phyloP scores from a whole-genome alignment of 805 yeast genomes.

The Metschnikowia matae region DNA sequence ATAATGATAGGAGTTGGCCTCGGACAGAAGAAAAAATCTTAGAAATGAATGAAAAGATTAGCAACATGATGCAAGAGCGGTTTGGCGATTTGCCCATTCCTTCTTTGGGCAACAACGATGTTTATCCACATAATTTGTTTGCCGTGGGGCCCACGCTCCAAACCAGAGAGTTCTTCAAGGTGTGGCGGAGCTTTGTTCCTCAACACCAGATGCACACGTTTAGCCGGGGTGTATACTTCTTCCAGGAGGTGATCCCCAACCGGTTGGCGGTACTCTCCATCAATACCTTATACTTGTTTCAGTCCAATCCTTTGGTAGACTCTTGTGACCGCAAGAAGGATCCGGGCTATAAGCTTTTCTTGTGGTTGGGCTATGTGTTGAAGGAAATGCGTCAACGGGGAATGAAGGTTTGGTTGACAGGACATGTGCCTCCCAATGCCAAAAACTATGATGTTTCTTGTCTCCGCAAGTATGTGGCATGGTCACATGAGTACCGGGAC shows the following conservation, averaged over 20 bases:
- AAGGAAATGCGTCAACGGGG: conserved; percentile 67
- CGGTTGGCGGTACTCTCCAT: conserved; percentile 74
- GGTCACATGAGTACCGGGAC: conserved; percentile 82
- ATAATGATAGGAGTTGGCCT: conserved; percentile 70
- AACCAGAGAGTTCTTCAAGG: conserved; percentile 68
- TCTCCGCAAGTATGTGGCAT: conserved; percentile 67
- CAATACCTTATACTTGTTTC: conserved; percentile 71
- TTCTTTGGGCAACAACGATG: conserved; percentile 81
- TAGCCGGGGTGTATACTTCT: conserved; percentile 69
- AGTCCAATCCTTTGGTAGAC: conserved; percentile 77
- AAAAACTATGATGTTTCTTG: conserved; percentile 75
- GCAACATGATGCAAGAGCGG: conserved; percentile 46
- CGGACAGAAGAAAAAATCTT: conserved; percentile 71
- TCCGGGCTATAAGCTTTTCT: conserved; percentile 74
- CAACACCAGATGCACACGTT: conserved; percentile 72
- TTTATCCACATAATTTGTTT: conserved; percentile 82
- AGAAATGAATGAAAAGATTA: conserved; percentile 58
- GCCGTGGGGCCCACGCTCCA: conserved; percentile 87
- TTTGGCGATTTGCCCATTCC: conserved; percentile 61
- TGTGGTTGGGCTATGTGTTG: conserved; percentile 74
- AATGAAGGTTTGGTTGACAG: conserved; percentile 83
- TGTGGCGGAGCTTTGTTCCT: conserved; percentile 75
- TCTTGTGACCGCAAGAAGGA: conserved; percentile 67
- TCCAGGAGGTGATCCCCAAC: conserved; percentile 75
- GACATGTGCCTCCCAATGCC: conserved; percentile 85